These are phyloP conservation scores for Carex cristatella DNA, from an alignment of 176 grass and related monocot genomes.

Conservation along the genomic window DNA sequence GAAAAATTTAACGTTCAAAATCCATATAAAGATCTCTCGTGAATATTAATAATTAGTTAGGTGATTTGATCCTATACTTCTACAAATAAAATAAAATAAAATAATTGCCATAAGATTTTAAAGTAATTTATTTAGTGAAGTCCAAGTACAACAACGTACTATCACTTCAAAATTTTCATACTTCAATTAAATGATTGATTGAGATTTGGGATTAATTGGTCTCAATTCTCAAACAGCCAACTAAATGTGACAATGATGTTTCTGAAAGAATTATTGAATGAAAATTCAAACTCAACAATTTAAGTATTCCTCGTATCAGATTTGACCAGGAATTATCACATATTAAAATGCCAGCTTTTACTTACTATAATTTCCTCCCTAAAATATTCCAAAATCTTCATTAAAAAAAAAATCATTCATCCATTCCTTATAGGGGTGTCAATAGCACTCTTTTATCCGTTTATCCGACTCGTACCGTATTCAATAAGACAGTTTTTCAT, in stretches of 20 bases:
- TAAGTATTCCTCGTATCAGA: not conserved
- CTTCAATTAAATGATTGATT: not conserved
- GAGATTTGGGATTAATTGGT: not conserved
- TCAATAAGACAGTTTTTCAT: too few relatives aligned
- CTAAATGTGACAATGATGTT: not conserved
- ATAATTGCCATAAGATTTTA: not conserved
- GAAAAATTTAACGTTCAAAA: too few relatives aligned
- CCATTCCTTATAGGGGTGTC: too few relatives aligned
- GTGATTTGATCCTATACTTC: too few relatives aligned
- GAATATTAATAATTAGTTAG: too few relatives aligned
- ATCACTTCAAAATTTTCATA: not conserved
- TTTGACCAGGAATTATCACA: not conserved
- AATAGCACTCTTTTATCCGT: too few relatives aligned
- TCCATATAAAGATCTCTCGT: too few relatives aligned
- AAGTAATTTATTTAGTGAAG: not conserved
- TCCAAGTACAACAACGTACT: not conserved
- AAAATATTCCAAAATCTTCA: not conserved
- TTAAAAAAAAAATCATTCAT: not conserved
- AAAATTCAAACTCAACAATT: not conserved
- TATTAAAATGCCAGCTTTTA: not conserved
- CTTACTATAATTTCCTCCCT: not conserved
- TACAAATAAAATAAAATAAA: too few relatives aligned
- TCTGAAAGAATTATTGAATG: not conserved
- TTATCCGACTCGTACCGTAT: too few relatives aligned
- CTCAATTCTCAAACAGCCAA: not conserved